Percentiles rank a stretch among this genome's conserved stretches.
Conservation (phyloP, 2,329 filamentous ascomycete genomes). For the Aspergillus novofumigatus region DNA sequence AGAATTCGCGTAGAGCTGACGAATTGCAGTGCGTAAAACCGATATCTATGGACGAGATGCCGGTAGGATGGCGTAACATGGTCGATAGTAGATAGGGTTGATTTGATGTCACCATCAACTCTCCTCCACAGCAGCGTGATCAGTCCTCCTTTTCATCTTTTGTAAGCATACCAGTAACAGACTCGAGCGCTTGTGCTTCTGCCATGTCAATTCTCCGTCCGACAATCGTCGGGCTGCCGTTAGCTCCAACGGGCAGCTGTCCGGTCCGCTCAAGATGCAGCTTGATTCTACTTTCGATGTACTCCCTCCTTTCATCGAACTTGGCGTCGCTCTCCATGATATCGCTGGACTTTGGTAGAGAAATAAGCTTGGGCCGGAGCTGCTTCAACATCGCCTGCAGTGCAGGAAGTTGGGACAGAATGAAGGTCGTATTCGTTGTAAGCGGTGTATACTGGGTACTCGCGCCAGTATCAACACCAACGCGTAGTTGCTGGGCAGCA, state of each 20-base stretch:
- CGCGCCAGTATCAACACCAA: slow-evolving; percentile 37
- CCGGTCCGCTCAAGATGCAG: slow-evolving; percentile 65
- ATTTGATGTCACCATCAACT: not conserved
- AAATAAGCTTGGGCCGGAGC: slow-evolving; percentile 61
- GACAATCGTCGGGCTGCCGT: slow-evolving; percentile 31
- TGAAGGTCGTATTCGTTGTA: slow-evolving; percentile 59
- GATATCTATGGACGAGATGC: not conserved
- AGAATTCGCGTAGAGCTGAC: not conserved
- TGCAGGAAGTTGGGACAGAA: slow-evolving; percentile 76
- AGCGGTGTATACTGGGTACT: slow-evolving; percentile 34
- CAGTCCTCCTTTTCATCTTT: slow-evolving; percentile 15
- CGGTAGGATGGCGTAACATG: not conserved
- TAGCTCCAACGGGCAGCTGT: slow-evolving; percentile 31
- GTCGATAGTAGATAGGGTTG: not conserved
- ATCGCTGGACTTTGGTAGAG: slow-evolving; percentile 34
- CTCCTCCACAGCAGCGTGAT: slow-evolving; percentile 3
- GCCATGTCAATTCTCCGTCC: slow-evolving; percentile 38
- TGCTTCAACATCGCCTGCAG: slow-evolving; percentile 66
- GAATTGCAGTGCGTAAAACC: not conserved
- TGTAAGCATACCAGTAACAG: slow-evolving; percentile 35
- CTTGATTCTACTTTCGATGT: slow-evolving; percentile 75
- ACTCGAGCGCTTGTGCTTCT: slow-evolving; percentile 41
- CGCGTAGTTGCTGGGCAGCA: slow-evolving; percentile 44
- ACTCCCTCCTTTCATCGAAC: slow-evolving; percentile 69
- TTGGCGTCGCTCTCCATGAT: slow-evolving; percentile 48